Percentiles rank a stretch among this genome's conserved stretches.
phyloP scores from a whole-genome alignment of 2,329 filamentous ascomycete species.

The Alternaria arborescens region DNA sequence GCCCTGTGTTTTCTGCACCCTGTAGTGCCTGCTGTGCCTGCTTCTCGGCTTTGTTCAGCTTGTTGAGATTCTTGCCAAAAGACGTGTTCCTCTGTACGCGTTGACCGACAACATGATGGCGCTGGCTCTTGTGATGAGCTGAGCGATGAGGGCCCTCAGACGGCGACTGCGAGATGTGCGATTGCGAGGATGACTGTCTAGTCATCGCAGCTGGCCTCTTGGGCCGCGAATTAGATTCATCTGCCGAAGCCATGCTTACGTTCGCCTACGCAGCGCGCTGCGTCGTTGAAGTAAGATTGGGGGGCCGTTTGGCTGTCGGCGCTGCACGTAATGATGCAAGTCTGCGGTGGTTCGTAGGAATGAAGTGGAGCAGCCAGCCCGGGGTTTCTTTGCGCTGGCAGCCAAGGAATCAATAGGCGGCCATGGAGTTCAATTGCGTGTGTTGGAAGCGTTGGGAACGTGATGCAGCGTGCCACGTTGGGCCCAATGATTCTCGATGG shows the following conservation, averaged over 20 bases:
- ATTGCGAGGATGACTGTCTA: conserved; percentile 50
- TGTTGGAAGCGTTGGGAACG: conserved; percentile 27
- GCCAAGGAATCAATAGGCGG: conserved; percentile 25
- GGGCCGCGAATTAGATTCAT: conserved; percentile 47
- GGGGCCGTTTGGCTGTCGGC: conserved; percentile 19
- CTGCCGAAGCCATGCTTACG: conserved; percentile 49
- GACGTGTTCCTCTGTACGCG: conserved; percentile 53
- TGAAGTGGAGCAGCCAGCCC: conserved; percentile 19
- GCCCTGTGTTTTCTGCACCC: conserved; percentile 37
- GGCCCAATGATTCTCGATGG: conserved; percentile 43
- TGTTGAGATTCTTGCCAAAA: conserved; percentile 54
- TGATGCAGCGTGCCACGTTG: conserved; percentile 46
- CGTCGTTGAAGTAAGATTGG: conserved; percentile 21
- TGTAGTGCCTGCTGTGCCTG: conserved; percentile 30
- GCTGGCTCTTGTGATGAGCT: conserved; percentile 45
- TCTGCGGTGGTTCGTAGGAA: conserved; percentile 15
- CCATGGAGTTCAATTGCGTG: conserved; percentile 44
- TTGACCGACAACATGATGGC: conserved; percentile 53
- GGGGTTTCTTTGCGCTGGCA: conserved; percentile 23
- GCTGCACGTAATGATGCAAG: conserved; percentile 21
- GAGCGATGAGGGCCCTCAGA: conserved; percentile 42
- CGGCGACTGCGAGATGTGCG: conserved; percentile 50
- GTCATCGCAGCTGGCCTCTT: conserved; percentile 47
- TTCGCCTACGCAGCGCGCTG: conserved; percentile 32
- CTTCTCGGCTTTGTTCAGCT: conserved; percentile 48